phyloP scores from a whole-genome alignment of 306 rosid species.

The Ammopiptanthus mongolicus region DNA sequence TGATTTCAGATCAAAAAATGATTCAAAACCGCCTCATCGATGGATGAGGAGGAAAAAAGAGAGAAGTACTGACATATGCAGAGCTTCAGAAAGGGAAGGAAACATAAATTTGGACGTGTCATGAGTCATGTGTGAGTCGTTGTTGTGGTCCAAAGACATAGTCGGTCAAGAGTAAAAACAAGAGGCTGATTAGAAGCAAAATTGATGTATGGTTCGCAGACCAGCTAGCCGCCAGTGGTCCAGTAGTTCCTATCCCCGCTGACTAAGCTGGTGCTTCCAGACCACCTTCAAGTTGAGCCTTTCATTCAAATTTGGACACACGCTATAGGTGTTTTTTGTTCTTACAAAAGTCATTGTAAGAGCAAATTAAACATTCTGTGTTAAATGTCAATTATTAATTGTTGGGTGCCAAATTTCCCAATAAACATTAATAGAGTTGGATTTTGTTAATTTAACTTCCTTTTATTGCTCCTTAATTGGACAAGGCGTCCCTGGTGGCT shows the following conservation, averaged over 20 bases:
- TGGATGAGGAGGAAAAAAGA: too few relatives aligned
- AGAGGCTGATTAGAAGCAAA: conserved; percentile 6
- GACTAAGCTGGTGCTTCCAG: not conserved
- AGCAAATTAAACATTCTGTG: too few relatives aligned
- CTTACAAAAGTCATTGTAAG: not conserved
- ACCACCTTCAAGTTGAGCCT: conserved; percentile 8
- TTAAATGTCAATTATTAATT: too few relatives aligned
- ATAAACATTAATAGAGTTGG: too few relatives aligned
- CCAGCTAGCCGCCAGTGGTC: conserved; percentile 20
- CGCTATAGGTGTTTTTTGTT: not conserved
- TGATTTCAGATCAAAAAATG: too few relatives aligned
- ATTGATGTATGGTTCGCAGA: not conserved
- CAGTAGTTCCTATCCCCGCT: conserved; percentile 2
- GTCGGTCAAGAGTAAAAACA: not conserved
- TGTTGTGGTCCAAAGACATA: conserved; percentile 29
- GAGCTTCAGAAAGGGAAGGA: conserved; percentile 14
- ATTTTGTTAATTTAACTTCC: not conserved
- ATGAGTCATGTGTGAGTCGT: conserved; percentile 11
- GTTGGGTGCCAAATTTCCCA: too few relatives aligned
- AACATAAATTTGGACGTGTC: conserved; percentile 5
- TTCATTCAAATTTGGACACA: not conserved
- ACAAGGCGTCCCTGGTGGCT: not conserved
- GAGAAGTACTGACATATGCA: too few relatives aligned
- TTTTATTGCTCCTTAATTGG: not conserved
- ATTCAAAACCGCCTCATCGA: too few relatives aligned